These are phyloP conservation scores for Cymbopogon flexuosus DNA, from an alignment of 202 grass and related monocot species.

Conservation along the genomic window DNA sequence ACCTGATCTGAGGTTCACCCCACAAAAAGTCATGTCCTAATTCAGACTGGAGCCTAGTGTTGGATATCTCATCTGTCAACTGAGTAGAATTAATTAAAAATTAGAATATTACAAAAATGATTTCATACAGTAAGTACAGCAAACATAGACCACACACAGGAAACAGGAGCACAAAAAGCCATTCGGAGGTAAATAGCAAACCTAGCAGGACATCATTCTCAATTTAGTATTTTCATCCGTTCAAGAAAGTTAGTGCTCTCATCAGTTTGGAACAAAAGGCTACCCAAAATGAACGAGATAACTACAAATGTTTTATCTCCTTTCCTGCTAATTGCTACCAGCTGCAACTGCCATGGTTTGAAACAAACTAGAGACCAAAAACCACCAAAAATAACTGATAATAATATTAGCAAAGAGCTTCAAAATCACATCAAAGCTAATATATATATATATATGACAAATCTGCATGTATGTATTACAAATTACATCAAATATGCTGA, in stretches of 20 bases:
- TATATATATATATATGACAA: not conserved
- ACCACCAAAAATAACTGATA: not conserved
- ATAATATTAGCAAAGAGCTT: not conserved
- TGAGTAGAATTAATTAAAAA: conserved; percentile 41
- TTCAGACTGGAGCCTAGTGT: conserved; percentile 30
- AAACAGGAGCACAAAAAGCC: not conserved
- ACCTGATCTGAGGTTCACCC: conserved; percentile 39
- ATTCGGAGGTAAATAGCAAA: not conserved
- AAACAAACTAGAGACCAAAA: not conserved
- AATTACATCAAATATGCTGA: not conserved
- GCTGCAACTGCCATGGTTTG: not conserved
- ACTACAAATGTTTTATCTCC: not conserved
- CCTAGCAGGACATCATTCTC: not conserved
- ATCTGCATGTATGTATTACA: not conserved
- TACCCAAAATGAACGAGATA: not conserved
- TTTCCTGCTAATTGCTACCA: not conserved
- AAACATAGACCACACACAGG: not conserved
- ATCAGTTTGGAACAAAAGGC: not conserved
- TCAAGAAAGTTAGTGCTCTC: not conserved
- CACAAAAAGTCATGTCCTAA: conserved; percentile 32
- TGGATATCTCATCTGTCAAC: conserved; percentile 38
- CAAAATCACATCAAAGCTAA: not conserved
- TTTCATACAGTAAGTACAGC: not conserved
- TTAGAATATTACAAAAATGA: conserved; percentile 6
- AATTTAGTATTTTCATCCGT: not conserved